Base-by-base conservation (phyloP, 2,329 filamentous ascomycete species). In the Intubia oerlemansii region DNA sequence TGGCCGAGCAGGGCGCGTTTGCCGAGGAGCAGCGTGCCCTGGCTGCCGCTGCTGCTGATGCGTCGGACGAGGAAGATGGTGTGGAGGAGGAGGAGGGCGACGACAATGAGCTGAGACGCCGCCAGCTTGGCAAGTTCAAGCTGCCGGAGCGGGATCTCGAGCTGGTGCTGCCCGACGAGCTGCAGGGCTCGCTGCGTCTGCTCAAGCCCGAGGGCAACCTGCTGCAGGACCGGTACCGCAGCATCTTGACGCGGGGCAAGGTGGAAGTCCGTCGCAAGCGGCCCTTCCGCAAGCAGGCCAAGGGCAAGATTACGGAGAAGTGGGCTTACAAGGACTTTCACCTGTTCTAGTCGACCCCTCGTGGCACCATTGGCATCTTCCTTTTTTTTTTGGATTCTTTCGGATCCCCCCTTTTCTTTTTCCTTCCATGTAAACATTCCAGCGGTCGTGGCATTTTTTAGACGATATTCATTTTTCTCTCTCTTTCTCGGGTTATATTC, bases 251-350 rank as follows among this genome's bases (percentile, higher is more conserved):
- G 19, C 69, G 82, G 37, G 88, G 88, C 34, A 91, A 88, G 54
- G 54, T 98, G 35, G 88, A 98, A 58, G 66, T 67, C 28, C 65
- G 88, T 41, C 74, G 74, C 46, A 72, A 73, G 29, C 66, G 85
- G 33, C 66, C 73, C 6, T 85, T 88, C 54, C 65, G 64, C 43
- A 91, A 79, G 62, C 79, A 88, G 58, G 66, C 68, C 37, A 84
- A 72, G 61, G 71, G 59, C 40, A 80, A 78, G 49, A 52, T 71
- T 29, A 92, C 81, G 6, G 88, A 95, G 65, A 98, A 95, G 55
- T 98, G 88, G 88, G 70, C 74, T 25, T 79, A 92, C 58, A 98
- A 98, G 62, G 88, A 98, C 48, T 98, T 92, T 52, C 62, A 59
- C 41, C 51, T 78, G 31, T 38, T 40, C 12, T 40, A 32, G 17